Evolutionary conservation across 768 basidiomycete species (phyloP), one percentile per base, ranked within the genome.

Genomic region (Tricholoma saponaceum): DNA sequence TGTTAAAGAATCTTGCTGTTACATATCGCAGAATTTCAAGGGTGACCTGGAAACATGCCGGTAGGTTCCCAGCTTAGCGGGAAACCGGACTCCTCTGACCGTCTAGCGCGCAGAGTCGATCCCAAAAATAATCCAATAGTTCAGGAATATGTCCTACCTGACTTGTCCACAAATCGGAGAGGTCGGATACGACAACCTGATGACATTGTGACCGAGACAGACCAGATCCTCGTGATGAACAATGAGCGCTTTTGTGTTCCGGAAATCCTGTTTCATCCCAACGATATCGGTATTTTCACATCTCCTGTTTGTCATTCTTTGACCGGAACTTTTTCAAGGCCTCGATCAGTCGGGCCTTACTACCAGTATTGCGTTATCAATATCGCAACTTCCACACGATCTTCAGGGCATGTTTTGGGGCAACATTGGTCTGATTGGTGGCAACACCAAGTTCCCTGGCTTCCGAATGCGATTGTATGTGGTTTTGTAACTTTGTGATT

Each of bases 331-430:
- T 54, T 59, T 54, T 58, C 0, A 54, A 83, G 95, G 93, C 6
- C 70, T 98, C 41, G 82, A 86, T 10, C 95, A 97, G 66, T 78
- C 83, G 16, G 95, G 95, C 1, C 73, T 98, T 26, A 77, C 92
- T 33, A 81, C 80, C 55, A 84, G 87, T 10, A 83, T 98, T 58
- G 88, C 90, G 39, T 69, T 81, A 55, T 88, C 88, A 57, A 93
- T 98, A 66, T 77, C 81, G 0, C 72, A 81, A 28, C 83, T 98
- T 58, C 92, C 92, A 0, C 75, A 79, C 52, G 92, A 95, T 64
- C 64, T 95, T 23, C 91, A 87, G 62, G 95, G 92, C 32, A 85
- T 98, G 88, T 97, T 94, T 72, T 98, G 94, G 94, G 85, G 85
- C 32, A 92, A 98, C 70, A 94, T 98, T 59, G 90, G 90, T 12